phyloP scores from a whole-genome alignment of 163 green algal genomes.

The Picocystis sp. region DNA sequence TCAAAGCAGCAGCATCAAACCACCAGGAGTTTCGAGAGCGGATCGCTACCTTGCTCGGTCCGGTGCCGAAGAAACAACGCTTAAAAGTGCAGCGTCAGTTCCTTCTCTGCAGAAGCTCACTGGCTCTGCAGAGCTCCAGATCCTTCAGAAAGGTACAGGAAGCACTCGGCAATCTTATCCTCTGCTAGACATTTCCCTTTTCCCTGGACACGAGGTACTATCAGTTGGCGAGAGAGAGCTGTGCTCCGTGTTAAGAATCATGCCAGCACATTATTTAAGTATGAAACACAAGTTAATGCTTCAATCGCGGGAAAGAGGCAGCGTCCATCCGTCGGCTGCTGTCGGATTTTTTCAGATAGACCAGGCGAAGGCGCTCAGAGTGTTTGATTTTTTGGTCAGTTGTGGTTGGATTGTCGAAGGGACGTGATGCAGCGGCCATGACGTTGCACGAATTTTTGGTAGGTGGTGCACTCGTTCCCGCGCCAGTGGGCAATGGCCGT shows the following conservation, averaged over 20 bases:
- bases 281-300: slow-evolving; percentile 64
- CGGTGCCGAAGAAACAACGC: slow-evolving; percentile 6
- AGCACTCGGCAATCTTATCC: background rate
- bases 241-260: slow-evolving; percentile 41
- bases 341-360: no score
- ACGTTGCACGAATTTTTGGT: no score
- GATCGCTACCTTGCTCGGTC: background rate
- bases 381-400: no score
- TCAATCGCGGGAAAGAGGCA: background rate
- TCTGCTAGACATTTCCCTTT: slow-evolving; percentile 11
- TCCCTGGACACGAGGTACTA: slow-evolving; percentile 36
- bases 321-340: no score
- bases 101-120: slow-evolving; percentile 1
- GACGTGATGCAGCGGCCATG: no score
- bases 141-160: slow-evolving; percentile 47
- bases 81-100: no score
- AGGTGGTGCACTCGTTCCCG: no score
- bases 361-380: no score
- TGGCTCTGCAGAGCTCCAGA: slow-evolving; percentile 6
- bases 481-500: no score
- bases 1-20: slow-evolving; percentile 13
- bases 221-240: slow-evolving; percentile 44
- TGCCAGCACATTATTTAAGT: slow-evolving; percentile 66
- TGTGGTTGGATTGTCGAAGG: no score
- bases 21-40: no score